Conservation (phyloP, 257 asterid genomes). For the Solanum bulbocastanum region DNA sequence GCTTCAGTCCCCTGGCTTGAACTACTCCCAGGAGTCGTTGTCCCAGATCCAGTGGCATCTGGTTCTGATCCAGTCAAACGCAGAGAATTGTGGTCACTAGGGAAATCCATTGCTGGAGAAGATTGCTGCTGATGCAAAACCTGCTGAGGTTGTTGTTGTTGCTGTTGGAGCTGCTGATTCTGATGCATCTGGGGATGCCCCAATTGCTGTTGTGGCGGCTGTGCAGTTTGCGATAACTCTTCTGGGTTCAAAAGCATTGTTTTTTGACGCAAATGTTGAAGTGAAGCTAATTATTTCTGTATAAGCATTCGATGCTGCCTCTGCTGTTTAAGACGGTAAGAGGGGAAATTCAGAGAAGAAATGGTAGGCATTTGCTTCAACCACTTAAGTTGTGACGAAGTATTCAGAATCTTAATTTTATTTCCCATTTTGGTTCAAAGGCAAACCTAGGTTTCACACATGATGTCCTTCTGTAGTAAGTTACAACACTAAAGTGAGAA, state of each 20-base stretch:
- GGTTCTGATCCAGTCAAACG: conserved; percentile 93
- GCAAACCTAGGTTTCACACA: conserved; percentile 53
- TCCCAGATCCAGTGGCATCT: conserved; percentile 76
- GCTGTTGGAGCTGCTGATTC: conserved; percentile 35
- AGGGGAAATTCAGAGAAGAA: conserved; percentile 50
- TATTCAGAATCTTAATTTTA: conserved; percentile 40
- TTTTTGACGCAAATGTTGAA: conserved; percentile 48
- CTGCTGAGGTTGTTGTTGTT: conserved; percentile 16
- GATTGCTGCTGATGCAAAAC: conserved; percentile 29
- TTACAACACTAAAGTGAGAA: neutral
- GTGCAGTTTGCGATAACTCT: conserved; percentile 62
- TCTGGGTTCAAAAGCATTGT: conserved; percentile 48
- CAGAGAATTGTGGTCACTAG: conserved; percentile 54
- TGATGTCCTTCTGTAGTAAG: conserved; percentile 31
- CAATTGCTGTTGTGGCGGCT: conserved; percentile 42
- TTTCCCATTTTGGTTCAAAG: conserved; percentile 71
- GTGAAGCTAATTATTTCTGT: conserved; percentile 56
- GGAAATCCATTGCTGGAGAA: conserved; percentile 51
- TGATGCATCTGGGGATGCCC: conserved; percentile 45
- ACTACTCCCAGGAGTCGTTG: conserved; percentile 82
- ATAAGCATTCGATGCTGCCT: conserved; percentile 20
- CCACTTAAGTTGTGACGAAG: conserved; percentile 68
- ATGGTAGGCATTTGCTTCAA: conserved; percentile 63
- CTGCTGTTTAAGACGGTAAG: conserved; percentile 53
- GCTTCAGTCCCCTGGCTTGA: conserved; percentile 90